A percentile compares a stretch with the other conserved stretches of the same genome.
phyloP scores from a whole-genome alignment of 1,284 basidiomycete species.

The Ustilago crameri region DNA sequence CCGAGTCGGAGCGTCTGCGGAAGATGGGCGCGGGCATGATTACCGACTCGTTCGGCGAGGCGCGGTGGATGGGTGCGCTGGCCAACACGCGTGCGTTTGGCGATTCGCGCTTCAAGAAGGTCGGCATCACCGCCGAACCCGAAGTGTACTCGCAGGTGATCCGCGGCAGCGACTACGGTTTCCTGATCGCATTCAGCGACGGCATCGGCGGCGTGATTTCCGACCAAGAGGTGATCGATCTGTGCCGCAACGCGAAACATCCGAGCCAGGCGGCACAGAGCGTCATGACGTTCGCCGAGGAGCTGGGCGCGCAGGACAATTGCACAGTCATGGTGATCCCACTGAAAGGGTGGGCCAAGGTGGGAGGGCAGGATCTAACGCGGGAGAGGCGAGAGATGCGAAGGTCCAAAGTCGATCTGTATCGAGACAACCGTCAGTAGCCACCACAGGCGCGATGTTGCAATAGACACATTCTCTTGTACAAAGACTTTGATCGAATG shows the following conservation, averaged over 20 bases:
- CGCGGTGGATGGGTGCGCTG: conserved; percentile 93
- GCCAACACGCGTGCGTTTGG: conserved; percentile 94
- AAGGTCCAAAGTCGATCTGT: conserved; percentile 53
- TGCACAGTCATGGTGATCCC: conserved; percentile 92
- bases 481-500: no score
- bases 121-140: conserved; percentile 84
- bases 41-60: conserved; percentile 94
- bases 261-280: conserved; percentile 83
- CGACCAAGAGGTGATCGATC: conserved; percentile 93
- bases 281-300: conserved; percentile 88
- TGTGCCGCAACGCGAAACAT: conserved; percentile 78
- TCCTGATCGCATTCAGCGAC: conserved; percentile 72
- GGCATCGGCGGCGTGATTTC: conserved; percentile 89
- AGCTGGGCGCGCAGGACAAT: conserved; percentile 87
- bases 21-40: conserved; percentile 88
- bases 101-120: conserved; percentile 84
- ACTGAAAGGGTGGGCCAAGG: conserved; percentile 87
- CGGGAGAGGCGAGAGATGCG: conserved; percentile 68
- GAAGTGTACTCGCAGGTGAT: conserved; percentile 85
- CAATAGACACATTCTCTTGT: no score
- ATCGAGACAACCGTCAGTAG: conserved; percentile 52
- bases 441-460: background rate
- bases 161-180: conserved; percentile 68
- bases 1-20: conserved; percentile 85
- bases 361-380: conserved; percentile 82